Conservation (phyloP, 371 early-diverging fungal genomes). For the Rhizopus stolonifer region DNA sequence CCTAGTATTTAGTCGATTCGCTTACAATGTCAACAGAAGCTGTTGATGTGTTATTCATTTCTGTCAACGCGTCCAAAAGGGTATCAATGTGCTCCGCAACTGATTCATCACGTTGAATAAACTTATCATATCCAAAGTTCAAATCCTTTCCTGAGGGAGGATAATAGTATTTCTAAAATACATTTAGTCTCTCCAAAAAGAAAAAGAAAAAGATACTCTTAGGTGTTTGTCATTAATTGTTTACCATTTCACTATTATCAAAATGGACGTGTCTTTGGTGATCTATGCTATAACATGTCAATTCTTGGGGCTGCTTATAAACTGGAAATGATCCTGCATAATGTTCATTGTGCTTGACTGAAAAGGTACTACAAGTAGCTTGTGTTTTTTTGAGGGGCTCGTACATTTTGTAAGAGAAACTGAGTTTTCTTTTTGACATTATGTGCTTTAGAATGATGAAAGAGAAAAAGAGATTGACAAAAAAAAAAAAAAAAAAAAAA, state of each 20-base stretch:
- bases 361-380: neutral
- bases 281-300: constrained; percentile 78
- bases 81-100: constrained; percentile 82
- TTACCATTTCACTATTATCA: constrained; percentile 70
- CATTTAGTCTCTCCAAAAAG: neutral
- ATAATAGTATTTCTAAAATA: constrained; percentile 69
- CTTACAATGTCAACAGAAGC: constrained; percentile 47
- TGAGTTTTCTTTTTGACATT: constrained; percentile 6
- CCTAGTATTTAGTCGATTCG: neutral
- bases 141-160: constrained; percentile 53
- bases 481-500: too few relatives aligned
- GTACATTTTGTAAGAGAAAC: neutral
- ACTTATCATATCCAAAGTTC: constrained; percentile 60
- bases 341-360: constrained; percentile 8
- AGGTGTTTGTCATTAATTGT: neutral
- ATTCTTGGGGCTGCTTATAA: constrained; percentile 75
- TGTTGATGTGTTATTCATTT: constrained; percentile 11
- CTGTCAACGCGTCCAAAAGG: constrained; percentile 63
- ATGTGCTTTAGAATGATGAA: too few relatives aligned
- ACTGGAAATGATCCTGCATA: constrained; percentile 55
- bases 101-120: constrained; percentile 60
- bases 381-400: neutral
- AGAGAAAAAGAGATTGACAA: too few relatives aligned
- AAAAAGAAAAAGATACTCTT: neutral
- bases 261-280: constrained; percentile 58